Conservation (phyloP, 768 basidiomycete genomes). For the Daedalea quercina region DNA sequence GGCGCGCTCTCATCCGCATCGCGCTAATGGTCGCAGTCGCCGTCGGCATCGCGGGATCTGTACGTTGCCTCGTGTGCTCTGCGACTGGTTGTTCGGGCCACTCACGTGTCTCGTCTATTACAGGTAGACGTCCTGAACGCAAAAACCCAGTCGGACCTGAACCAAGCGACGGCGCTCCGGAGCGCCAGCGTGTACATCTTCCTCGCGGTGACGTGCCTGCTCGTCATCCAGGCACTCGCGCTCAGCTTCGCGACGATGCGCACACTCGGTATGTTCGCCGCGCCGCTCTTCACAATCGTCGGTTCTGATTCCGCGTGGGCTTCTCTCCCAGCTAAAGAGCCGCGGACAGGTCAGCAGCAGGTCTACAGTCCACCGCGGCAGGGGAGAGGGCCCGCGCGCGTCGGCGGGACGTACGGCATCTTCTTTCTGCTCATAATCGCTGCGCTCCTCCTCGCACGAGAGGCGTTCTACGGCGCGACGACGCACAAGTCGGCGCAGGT, state of each 20-base stretch:
- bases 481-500: constrained; percentile 7
- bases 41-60: constrained; percentile 11
- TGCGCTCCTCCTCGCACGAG: constrained; percentile 13
- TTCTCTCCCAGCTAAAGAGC: not conserved
- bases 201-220: constrained; percentile 10
- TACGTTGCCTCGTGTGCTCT: not conserved
- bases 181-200: constrained; percentile 13
- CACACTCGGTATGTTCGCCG: not conserved
- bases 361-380: not conserved
- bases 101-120: not conserved
- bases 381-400: not conserved
- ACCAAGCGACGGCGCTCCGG: constrained; percentile 8
- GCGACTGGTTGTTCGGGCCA: not conserved
- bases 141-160: not conserved
- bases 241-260: constrained; percentile 8
- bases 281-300: not conserved
- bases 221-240: constrained; percentile 7
- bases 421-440: constrained; percentile 11
- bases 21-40: constrained; percentile 12
- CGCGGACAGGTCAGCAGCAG: not conserved
- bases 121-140: not conserved
- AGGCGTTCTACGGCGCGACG: constrained; percentile 16
- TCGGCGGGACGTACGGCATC: constrained; percentile 5
- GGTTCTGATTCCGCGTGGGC: not conserved
- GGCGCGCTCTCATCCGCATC: constrained; percentile 12